Evolutionary conservation across 1,139 yeast genomes (phyloP), one percentile per base, ranked within the genome.

Genomic region (Yamadazyma songkhlaensis): DNA sequence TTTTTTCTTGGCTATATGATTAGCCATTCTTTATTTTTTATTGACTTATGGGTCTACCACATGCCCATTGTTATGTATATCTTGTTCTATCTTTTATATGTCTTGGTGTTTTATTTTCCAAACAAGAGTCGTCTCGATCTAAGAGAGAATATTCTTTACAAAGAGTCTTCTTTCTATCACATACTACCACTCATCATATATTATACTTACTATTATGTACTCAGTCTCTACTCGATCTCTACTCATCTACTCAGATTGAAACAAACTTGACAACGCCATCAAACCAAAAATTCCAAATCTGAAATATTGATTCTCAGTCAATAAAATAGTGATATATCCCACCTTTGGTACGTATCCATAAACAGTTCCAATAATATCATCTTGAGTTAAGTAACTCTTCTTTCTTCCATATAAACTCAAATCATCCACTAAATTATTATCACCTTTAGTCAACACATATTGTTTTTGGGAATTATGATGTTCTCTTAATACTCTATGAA

Each of bases 361-460:
- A 22, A 92, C 98, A 4, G 90, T 81, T 2, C 98, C 98, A 10
- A 88, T 79, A 40, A 92, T 74, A 55, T 94, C 97, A 34, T 79
- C 74, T 47, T 89, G 81, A 51, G 87, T 81, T 50, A 92, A 69
- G 50, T 92, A 92, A 39, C 69, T 69, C 56, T 88, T 94, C 42
- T 79, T 81, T 48, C 78, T 74, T 1, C 92, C 85, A 56, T 94
- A 92, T 34, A 92, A 71, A 14, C 87, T 84, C 49, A 92, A 73
- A 61, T 92, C 99, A 60, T 92, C 96, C 40, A 85, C 82, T 3
- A 92, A 86, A 56, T 92, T 92, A 60, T 94, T 94, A 60, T 92
- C 99, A 57, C 99, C 99, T 59, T 92, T 92, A 3, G 99, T 94
- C 45, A 92, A 73, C 37, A 92, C 64, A 41, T 82, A 69, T 61